These are phyloP conservation scores for Infundibulicybe gibba DNA, from an alignment of 768 basidiomycete genomes.

Conservation along the genomic window DNA sequence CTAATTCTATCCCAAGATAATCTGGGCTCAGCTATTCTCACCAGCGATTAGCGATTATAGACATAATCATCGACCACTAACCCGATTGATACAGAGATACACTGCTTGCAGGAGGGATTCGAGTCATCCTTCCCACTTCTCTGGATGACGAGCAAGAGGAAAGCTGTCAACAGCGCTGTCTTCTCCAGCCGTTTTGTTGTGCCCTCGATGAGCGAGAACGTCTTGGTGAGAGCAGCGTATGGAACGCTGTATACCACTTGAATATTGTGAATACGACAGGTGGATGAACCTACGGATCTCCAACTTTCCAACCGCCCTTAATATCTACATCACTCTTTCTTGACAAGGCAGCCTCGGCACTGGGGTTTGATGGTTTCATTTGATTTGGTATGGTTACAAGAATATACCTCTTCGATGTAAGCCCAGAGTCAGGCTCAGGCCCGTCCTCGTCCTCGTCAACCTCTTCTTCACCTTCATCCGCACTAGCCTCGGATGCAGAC, in stretches of 20 bases:
- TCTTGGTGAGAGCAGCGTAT: slow-evolving; percentile 87
- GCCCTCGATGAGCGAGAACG: slow-evolving; percentile 85
- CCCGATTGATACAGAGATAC: slow-evolving; percentile 95
- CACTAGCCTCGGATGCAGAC: slow-evolving; percentile 11
- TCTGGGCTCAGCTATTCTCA: slow-evolving; percentile 80
- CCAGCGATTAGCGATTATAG: slow-evolving; percentile 5
- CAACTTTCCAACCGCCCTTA: slow-evolving; percentile 78
- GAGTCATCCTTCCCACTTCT: slow-evolving; percentile 74
- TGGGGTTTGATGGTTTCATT: slow-evolving; percentile 41
- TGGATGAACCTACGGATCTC: slow-evolving; percentile 65
- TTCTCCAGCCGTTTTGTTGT: slow-evolving; percentile 97
- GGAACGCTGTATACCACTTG: slow-evolving; percentile 60
- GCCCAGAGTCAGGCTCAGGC: slow-evolving; percentile 7
- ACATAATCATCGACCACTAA: slow-evolving; percentile 31
- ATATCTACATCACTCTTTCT: slow-evolving; percentile 70
- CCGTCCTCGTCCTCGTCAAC: slow-evolving; percentile 22
- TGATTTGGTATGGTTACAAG: slow-evolving; percentile 42
- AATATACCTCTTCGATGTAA: slow-evolving; percentile 23
- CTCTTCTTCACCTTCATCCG: slow-evolving; percentile 30
- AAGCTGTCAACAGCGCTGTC: slow-evolving; percentile 80
- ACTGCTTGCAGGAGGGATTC: slow-evolving; percentile 82
- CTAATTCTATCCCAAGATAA: slow-evolving; percentile 92
- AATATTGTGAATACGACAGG: neutral
- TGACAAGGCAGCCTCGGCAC: slow-evolving; percentile 67
- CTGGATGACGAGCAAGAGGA: slow-evolving; percentile 87